Base-by-base conservation (phyloP, 257 asterid species). In the Penstemon eatonii region DNA sequence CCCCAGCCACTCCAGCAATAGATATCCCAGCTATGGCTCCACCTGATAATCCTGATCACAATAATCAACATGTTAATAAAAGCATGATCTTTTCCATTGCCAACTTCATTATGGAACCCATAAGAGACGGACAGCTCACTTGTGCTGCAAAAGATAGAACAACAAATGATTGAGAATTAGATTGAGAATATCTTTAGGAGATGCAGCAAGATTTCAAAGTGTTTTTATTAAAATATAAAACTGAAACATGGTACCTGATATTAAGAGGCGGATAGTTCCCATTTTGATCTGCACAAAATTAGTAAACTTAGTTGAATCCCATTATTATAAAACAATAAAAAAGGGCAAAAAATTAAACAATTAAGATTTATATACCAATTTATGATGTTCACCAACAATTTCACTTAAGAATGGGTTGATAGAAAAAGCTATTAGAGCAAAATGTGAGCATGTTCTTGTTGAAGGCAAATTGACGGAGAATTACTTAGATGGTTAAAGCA, bases 11-110 rank as follows among this genome's bases (percentile, higher is more conserved):
- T 57, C 45, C 80, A 15, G 82, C 92, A 62, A 88, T 71, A 42
- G 73, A 59, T 79, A 93, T 86, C 64, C 95, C 97, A 73, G 94
- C 97, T 71, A 85, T 83, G 57, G 83, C 90, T 73, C 90, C 95
- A 67, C 83, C 70, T 38, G 95, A 67, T 57, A 88, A 76, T 66
- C 98, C 98, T 93, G 87, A 73, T 70, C 52, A 66, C 64, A 68
- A 41, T 47, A 5, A 56, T 66, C 56, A 57, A 53, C 12, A 12
- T 33, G 69, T 76, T 56, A 66, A 76, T 55, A 66, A 64, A 78
- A 80, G 66, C 41, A 69, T 43, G 45, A 55, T 43, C 70, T 13
- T 58, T 70, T 68, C 54, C 70, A 50, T 36, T 37, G 36, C 52
- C 46, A 42, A 43, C 12, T 67, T 73, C 56, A 65, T 44, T 55